Conservation (phyloP, 805 yeast species). For the Starmerella cellae region DNA sequence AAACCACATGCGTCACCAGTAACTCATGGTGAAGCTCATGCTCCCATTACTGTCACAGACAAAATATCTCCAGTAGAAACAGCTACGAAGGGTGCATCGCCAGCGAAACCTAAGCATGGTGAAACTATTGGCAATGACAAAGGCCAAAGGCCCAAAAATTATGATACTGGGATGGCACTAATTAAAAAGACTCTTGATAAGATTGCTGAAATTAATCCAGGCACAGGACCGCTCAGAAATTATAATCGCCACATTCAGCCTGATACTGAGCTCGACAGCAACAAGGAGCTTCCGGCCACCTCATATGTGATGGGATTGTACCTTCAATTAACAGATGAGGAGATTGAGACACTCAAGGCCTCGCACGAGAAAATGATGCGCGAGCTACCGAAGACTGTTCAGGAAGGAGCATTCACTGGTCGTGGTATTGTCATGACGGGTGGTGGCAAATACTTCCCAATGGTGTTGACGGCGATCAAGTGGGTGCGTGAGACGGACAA, state of each 20-base stretch:
- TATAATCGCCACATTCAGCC: conserved; percentile 35
- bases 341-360: conserved; percentile 6
- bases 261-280: conserved; percentile 22
- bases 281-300: conserved; percentile 15
- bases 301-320: conserved; percentile 11
- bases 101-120: too few species aligned
- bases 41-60: too few species aligned
- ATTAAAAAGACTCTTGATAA: conserved; percentile 4
- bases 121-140: too few species aligned
- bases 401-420: conserved; percentile 24
- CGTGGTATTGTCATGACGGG: conserved; percentile 59
- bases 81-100: too few species aligned
- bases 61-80: too few species aligned
- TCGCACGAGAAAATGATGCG: conserved; percentile 12
- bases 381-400: conserved; percentile 9
- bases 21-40: too few species aligned
- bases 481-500: conserved; percentile 49
- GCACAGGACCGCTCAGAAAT: conserved; percentile 31
- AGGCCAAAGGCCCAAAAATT: too few species aligned
- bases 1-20: too few species aligned
- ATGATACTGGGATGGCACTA: conserved; percentile 5
- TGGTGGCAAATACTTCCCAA: conserved; percentile 67
- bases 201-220: conserved; percentile 28
- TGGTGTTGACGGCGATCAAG: conserved; percentile 51
- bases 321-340: conserved; percentile 14